These are phyloP conservation scores for Galerina sulciceps DNA, from an alignment of 768 basidiomycete species.

Conservation along the genomic window DNA sequence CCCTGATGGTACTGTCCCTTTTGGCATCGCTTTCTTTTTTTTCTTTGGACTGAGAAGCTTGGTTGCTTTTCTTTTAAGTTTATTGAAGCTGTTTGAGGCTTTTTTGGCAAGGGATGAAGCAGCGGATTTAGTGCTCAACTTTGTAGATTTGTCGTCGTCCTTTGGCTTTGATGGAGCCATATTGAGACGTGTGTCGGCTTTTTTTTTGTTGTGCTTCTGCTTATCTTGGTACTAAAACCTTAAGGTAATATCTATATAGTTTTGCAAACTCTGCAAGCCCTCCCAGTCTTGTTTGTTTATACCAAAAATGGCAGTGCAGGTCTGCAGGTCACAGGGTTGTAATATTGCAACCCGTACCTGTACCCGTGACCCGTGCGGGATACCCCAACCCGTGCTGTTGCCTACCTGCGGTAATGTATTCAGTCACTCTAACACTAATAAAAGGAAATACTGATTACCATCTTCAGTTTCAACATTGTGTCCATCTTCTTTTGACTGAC, in stretches of 20 bases:
- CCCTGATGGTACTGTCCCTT: slow-evolving; percentile 9
- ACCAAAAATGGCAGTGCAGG: neutral
- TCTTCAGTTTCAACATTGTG: slow-evolving; percentile 32
- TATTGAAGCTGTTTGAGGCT: neutral
- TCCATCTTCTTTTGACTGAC: slow-evolving; percentile 32
- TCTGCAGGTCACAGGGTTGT: slow-evolving; percentile 11
- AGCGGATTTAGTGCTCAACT: neutral
- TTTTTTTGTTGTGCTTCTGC: neutral
- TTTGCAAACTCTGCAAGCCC: neutral
- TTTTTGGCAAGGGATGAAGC: neutral
- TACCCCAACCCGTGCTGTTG: neutral
- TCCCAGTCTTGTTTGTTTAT: neutral
- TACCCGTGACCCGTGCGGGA: slow-evolving; percentile 2
- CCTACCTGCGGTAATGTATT: neutral
- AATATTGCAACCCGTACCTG: slow-evolving; percentile 9
- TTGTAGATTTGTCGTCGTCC: neutral
- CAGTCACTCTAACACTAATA: neutral
- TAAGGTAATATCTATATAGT: neutral
- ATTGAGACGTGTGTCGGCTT: neutral
- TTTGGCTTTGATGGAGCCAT: neutral
- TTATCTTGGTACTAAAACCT: neutral
- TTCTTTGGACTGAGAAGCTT: neutral
- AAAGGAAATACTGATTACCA: slow-evolving; percentile 27
- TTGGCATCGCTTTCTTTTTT: neutral
- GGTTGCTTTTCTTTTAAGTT: neutral